A percentile compares a stretch with the other conserved stretches of the same genome.
Conservation (phyloP, 2,329 filamentous ascomycete genomes). For the Tolypocladium ophioglossoides region DNA sequence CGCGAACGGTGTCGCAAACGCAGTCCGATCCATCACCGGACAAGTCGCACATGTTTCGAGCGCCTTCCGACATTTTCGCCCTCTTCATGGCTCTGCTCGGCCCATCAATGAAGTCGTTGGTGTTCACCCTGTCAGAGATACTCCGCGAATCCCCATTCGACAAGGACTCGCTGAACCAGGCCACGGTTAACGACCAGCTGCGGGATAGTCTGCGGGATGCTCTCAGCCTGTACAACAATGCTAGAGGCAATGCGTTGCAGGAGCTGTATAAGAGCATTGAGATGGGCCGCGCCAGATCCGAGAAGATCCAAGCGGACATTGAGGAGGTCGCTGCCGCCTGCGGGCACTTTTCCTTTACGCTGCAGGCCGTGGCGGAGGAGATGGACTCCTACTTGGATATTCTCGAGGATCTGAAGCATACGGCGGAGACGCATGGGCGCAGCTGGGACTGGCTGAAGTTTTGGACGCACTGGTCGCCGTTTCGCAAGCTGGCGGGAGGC, state of each 20-base stretch:
- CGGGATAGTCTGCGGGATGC: constrained; percentile 72
- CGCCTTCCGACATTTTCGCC: constrained; percentile 78
- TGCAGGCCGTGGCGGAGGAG: constrained; percentile 85
- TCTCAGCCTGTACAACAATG: constrained; percentile 64
- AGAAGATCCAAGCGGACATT: constrained; percentile 80
- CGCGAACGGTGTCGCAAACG: constrained; percentile 14
- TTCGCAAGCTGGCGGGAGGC: neutral
- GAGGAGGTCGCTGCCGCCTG: constrained; percentile 98
- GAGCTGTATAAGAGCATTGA: constrained; percentile 74
- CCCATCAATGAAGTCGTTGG: constrained; percentile 93
- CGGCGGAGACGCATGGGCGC: constrained; percentile 48
- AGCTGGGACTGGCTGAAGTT: constrained; percentile 83
- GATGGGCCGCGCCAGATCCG: constrained; percentile 54
- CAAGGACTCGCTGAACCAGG: constrained; percentile 51
- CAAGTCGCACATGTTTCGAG: constrained; percentile 32
- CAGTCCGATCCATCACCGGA: constrained; percentile 19
- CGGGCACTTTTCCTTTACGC: constrained; percentile 87
- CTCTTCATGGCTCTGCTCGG: constrained; percentile 83
- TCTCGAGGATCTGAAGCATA: constrained; percentile 72
- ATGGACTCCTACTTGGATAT: constrained; percentile 74
- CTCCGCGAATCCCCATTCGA: constrained; percentile 81
- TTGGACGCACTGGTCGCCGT: constrained; percentile 39
- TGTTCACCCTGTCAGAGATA: constrained; percentile 80
- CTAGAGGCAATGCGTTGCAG: constrained; percentile 65
- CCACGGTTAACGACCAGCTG: constrained; percentile 71